Evolutionary conservation across 2,329 filamentous ascomycete species (phyloP).

Genomic region (Sphaerulina vaccinii): DNA sequence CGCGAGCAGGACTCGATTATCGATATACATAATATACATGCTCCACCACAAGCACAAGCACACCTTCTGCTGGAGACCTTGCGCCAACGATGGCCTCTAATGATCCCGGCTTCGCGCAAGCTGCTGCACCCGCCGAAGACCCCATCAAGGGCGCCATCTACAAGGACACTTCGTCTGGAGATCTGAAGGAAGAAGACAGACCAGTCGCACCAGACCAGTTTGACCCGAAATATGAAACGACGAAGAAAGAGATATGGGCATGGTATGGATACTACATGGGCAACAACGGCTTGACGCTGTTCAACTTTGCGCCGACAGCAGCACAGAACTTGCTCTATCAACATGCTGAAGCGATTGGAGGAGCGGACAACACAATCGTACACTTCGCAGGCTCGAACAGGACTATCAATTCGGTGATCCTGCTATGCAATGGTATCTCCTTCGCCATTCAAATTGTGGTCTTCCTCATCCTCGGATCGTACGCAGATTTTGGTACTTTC

Average conservation of each 20-base stretch:
- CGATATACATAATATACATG: slow-evolving; percentile 17
- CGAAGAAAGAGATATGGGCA: slow-evolving; percentile 52
- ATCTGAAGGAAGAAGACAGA: slow-evolving; percentile 35
- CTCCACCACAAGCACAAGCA: slow-evolving; percentile 7
- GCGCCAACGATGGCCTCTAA: slow-evolving; percentile 35
- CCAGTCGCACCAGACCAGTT: slow-evolving; percentile 56
- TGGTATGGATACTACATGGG: slow-evolving; percentile 61
- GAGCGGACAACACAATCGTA: slow-evolving; percentile 50
- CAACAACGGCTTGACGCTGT: slow-evolving; percentile 62
- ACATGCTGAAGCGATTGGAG: slow-evolving; percentile 50
- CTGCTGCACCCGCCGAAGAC: slow-evolving; percentile 34
- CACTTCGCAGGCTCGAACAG: slow-evolving; percentile 56
- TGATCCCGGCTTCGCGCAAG: slow-evolving; percentile 35
- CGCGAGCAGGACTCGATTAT: too few relatives aligned
- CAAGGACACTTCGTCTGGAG: slow-evolving; percentile 26
- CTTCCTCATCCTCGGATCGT: slow-evolving; percentile 54
- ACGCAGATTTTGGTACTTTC: slow-evolving; percentile 65
- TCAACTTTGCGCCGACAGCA: slow-evolving; percentile 64
- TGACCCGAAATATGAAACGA: slow-evolving; percentile 53
- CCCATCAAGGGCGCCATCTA: slow-evolving; percentile 33
- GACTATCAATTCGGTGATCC: slow-evolving; percentile 64
- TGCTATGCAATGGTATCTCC: slow-evolving; percentile 65
- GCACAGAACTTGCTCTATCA: slow-evolving; percentile 65
- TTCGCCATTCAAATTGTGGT: slow-evolving; percentile 65
- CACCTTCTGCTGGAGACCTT: slow-evolving; percentile 19